phyloP scores from a whole-genome alignment of 192 early-diverging fungal genomes.

The Umbelopsis vinacea region DNA sequence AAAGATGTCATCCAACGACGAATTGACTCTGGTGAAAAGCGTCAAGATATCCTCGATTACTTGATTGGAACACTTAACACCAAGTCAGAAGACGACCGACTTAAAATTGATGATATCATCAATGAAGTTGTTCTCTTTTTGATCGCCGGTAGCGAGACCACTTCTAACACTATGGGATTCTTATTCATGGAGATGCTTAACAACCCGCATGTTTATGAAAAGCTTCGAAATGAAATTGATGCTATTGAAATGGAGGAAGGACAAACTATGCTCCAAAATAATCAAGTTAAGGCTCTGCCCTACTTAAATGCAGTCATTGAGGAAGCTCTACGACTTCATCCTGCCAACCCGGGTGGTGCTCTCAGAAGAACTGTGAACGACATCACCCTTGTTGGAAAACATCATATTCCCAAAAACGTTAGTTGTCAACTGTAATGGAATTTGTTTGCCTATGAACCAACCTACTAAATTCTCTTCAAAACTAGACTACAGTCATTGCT shows the following conservation, averaged over 20 bases:
- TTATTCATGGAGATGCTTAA: slow-evolving; percentile 45
- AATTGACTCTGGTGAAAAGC: slow-evolving; percentile 10
- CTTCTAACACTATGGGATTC: slow-evolving; percentile 49
- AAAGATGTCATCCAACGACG: slow-evolving; percentile 27
- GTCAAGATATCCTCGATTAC: slow-evolving; percentile 49
- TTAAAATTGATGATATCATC: slow-evolving; percentile 24
- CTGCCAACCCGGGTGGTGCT: slow-evolving; percentile 42
- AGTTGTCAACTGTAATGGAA: background rate
- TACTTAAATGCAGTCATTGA: slow-evolving; percentile 57
- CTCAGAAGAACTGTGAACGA: slow-evolving; percentile 41
- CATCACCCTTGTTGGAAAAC: slow-evolving; percentile 44
- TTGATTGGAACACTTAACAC: slow-evolving; percentile 43
- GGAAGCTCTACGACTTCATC: slow-evolving; percentile 52
- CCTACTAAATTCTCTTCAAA: background rate
- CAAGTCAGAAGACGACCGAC: slow-evolving; percentile 31
- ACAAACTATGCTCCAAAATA: slow-evolving; percentile 21
- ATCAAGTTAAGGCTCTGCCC: slow-evolving; percentile 46
- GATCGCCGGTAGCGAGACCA: slow-evolving; percentile 48
- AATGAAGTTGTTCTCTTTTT: slow-evolving; percentile 31
- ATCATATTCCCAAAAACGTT: slow-evolving; percentile 47
- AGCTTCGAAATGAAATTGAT: slow-evolving; percentile 48
- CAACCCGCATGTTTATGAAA: slow-evolving; percentile 42
- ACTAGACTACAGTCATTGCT: slow-evolving; percentile 14
- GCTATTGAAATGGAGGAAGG: slow-evolving; percentile 24
- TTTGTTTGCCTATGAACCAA: background rate